Evolutionary conservation across 1,139 yeast species (phyloP), one percentile per base, ranked within the genome.

Genomic region (Kodamaea fungicola): DNA sequence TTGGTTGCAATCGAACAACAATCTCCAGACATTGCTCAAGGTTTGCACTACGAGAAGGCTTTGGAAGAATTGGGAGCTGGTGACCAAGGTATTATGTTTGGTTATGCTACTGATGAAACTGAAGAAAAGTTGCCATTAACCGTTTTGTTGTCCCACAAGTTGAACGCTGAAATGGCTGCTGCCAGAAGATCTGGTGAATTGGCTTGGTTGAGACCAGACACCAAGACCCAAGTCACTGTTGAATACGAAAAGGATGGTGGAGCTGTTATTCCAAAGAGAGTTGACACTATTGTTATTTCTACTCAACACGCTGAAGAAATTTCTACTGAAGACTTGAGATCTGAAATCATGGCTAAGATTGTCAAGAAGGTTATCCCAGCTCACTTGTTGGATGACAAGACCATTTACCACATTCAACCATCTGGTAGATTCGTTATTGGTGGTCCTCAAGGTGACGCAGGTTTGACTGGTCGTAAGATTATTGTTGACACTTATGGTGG

Each of bases 391-490:
- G 98, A 94, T 64, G 96, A 83, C 61, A 87, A 86, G 74, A 92
- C 99, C 64, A 74, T 82, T 59, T 90, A 88, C 81, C 97, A 90
- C 82, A 88, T 94, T 61, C 98, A 92, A 74, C 99, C 99, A 56
- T 90, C 97, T 49, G 99, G 99, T 57, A 85, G 97, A 73, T 92
- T 92, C 80, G 97, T 94, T 60, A 92, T 92, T 66, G 99, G 99
- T 74, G 99, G 99, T 68, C 98, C 98, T 54, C 98, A 92, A 75
- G 99, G 99, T 80, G 99, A 92, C 65, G 98, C 99, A 52, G 99
- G 99, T 77, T 77, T 92, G 61, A 92, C 99, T 55, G 99, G 99
- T 70, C 89, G 99, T 77, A 92, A 92, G 80, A 92, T 92, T 68
- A 92, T 92, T 62, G 99, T 92, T 64, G 99, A 92, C 73, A 95